Conservation (phyloP, 495 filamentous ascomycete genomes). For the Jackrogersella multiformis region DNA sequence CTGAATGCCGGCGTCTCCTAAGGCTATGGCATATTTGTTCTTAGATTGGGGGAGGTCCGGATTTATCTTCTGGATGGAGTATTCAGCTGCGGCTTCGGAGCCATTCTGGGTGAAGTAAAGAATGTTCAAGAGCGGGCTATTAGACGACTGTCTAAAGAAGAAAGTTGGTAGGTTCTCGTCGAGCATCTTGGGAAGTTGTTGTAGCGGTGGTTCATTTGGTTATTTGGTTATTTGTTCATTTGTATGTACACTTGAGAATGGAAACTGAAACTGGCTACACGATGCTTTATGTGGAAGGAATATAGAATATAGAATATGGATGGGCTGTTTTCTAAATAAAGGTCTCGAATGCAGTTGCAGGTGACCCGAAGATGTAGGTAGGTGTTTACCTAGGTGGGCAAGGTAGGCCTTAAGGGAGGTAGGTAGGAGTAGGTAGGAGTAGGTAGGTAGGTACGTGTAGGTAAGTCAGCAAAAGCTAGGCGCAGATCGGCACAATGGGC, state of each 20-base stretch:
- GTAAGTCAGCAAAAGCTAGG: constrained; percentile 29
- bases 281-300: not conserved
- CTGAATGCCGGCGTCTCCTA: constrained; percentile 83
- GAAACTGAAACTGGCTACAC: constrained; percentile 5
- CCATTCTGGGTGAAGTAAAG: constrained; percentile 83
- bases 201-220: constrained; percentile 2
- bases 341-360: constrained; percentile 19
- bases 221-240: no score
- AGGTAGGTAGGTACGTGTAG: constrained; percentile 2
- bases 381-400: not conserved
- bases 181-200: constrained; percentile 68
- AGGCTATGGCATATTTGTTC: constrained; percentile 85
- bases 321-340: constrained; percentile 12
- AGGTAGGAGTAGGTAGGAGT: no score
- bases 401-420: no score
- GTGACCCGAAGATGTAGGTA: constrained; percentile 19
- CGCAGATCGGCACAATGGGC: constrained; percentile 15
- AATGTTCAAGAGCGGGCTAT: constrained; percentile 60
- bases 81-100: constrained; percentile 79
- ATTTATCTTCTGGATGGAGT: constrained; percentile 78
- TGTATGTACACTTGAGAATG: constrained; percentile 11
- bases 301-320: constrained; percentile 10
- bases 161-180: constrained; percentile 90
- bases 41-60: constrained; percentile 71
- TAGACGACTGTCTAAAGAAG: constrained; percentile 50